Percentiles rank a stretch among this genome's conserved stretches.
These are phyloP conservation scores for Discostella pseudostelligera DNA, from an alignment of 108 stramenopile genomes.

Conservation along the genomic window DNA sequence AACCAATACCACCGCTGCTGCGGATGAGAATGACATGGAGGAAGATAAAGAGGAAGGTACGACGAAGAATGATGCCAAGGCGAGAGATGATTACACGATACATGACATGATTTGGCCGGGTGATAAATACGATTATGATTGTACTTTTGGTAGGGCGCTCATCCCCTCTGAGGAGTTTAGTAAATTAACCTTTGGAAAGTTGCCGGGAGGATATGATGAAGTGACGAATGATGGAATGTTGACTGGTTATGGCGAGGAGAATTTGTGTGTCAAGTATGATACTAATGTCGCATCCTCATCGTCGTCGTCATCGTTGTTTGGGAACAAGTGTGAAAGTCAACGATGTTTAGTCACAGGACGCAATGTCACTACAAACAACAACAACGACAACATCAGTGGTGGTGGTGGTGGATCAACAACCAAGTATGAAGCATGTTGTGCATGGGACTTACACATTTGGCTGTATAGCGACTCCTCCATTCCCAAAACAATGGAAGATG, in stretches of 20 bases:
- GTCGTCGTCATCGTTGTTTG: conserved; percentile 8
- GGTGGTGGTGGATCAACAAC: neutral
- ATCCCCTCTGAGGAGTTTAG: conserved; percentile 14
- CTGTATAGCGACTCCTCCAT: conserved; percentile 40
- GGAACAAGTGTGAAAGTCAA: conserved; percentile 27
- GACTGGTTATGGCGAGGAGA: conserved; percentile 11
- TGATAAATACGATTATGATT: conserved; percentile 53
- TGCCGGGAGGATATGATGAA: conserved; percentile 27
- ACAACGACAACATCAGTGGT: neutral
- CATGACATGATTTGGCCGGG: conserved; percentile 41
- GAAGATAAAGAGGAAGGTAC: neutral
- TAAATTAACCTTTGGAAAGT: conserved; percentile 14
- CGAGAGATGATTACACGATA: conserved; percentile 14
- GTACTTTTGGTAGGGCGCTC: conserved; percentile 33
- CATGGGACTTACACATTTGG: conserved; percentile 56
- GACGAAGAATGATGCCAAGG: conserved; percentile 14
- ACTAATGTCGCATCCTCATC: no score
- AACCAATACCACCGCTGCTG: conserved; percentile 16
- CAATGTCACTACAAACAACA: conserved; percentile 8
- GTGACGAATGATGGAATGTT: conserved; percentile 34
- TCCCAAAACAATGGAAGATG: neutral
- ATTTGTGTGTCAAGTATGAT: conserved; percentile 43
- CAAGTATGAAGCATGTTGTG: conserved; percentile 52
- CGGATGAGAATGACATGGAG: neutral
- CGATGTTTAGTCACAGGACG: conserved; percentile 52